These are phyloP conservation scores for Echium plantagineum DNA, from an alignment of 257 asterid genomes.

Conservation along the genomic window DNA sequence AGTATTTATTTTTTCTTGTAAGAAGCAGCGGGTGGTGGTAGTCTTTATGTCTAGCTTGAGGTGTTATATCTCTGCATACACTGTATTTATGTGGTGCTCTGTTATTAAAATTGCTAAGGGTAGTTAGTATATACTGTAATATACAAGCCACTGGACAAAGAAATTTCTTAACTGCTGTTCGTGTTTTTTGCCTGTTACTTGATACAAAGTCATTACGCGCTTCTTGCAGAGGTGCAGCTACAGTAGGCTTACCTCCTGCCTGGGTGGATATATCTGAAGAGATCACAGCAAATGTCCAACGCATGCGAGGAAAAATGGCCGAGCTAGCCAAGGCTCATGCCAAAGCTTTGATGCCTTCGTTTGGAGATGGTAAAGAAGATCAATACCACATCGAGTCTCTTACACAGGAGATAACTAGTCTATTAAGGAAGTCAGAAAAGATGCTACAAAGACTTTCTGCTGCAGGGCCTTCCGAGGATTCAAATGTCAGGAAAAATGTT, in stretches of 20 bases:
- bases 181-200: neutral
- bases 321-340: conserved; percentile 96
- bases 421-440: conserved; percentile 70
- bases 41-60: no score
- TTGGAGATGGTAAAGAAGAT: conserved; percentile 98
- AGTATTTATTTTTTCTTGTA: no score
- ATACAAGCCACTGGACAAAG: no score
- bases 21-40: no score
- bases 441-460: conserved; percentile 64
- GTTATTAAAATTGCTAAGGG: neutral
- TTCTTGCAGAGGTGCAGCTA: conserved; percentile 56
- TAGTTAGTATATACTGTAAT: neutral
- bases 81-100: neutral
- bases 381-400: conserved; percentile 80
- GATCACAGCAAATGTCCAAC: conserved; percentile 70
- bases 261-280: conserved; percentile 99
- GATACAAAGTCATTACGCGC: conserved; percentile 11
- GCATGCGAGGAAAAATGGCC: conserved; percentile 59
- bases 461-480: conserved; percentile 89
- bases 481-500: conserved; percentile 88
- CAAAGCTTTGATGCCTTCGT: conserved; percentile 97
- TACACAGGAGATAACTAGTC: conserved; percentile 86
- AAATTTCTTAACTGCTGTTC: no score
- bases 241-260: conserved; percentile 94
- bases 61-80: no score